Base-by-base conservation (phyloP, 495 filamentous ascomycete genomes). In the Penicillium egyptiacum region DNA sequence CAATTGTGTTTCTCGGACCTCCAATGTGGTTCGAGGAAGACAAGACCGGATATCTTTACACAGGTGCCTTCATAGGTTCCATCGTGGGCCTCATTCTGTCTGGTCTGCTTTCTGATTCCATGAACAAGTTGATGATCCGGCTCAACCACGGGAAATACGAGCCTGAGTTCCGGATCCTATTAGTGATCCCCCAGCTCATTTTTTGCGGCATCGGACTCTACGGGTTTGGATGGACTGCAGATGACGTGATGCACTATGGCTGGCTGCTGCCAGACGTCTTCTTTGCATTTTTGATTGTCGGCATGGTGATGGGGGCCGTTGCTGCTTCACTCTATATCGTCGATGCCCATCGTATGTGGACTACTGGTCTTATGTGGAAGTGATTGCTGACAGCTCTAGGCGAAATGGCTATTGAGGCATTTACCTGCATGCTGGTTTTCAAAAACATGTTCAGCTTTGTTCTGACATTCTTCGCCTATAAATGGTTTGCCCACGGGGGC, bases 401-500 rank as follows among this genome's bases (percentile, higher is more conserved):
- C 10, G 84, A 91, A 53, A 86, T 97, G 50, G 84, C 91, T 2
- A 86, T 97, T 44, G 92, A 97, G 75, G 89, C 87, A 4, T 96
- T 97, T 69, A 97, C 92, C 0, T 89, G 88, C 73, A 79, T 96
- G 62, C 77, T 96, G 49, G 83, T 97, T 22, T 97, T 97, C 80
- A 96, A 91, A 72, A 96, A 96, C 60, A 79, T 96, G 55, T 94
- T 97, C 76, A 88, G 85, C 63, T 96, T 96, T 61, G 88, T 83
- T 6, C 75, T 97, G 35, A 96, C 92, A 0, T 92, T 84, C 56
- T 84, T 81, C 56, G 90, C 89, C 4, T 96, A 89, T 61, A 72
- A 91, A 28, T 96, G 92, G 92, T 72, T 97, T 10, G 71, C 86
- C 23, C 63, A 67, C 41, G 70, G 70, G 14, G 82, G 84, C 0